These are phyloP conservation scores for Paraphoma sp. DNA, from an alignment of 2,329 filamentous ascomycete genomes.

Conservation along the genomic window DNA sequence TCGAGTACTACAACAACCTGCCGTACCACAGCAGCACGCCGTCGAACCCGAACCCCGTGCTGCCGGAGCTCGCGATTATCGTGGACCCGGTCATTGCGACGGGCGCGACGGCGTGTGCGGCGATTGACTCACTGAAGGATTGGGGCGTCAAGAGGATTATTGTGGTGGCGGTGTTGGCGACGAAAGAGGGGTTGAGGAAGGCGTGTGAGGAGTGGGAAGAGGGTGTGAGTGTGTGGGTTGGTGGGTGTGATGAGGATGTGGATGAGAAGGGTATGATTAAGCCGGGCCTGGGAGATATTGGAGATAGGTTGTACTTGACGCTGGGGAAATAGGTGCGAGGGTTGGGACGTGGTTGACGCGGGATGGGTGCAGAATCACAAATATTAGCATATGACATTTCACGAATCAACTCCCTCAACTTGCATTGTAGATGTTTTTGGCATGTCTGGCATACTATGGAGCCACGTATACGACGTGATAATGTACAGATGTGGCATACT, in stretches of 20 bases:
- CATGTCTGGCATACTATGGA: background rate
- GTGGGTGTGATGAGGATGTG: slow-evolving; percentile 76
- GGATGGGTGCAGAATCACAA: background rate
- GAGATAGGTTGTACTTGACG: slow-evolving; percentile 87
- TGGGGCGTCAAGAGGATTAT: slow-evolving; percentile 89
- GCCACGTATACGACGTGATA: background rate
- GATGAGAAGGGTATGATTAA: slow-evolving; percentile 87
- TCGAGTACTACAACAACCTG: slow-evolving; percentile 98
- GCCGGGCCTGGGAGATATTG: slow-evolving; percentile 88
- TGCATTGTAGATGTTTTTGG: no score
- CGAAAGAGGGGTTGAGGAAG: slow-evolving; percentile 70
- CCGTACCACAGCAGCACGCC: slow-evolving; percentile 68
- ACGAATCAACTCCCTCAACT: no score
- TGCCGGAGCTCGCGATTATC: slow-evolving; percentile 75
- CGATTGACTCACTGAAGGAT: slow-evolving; percentile 85
- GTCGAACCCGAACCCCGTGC: slow-evolving; percentile 49
- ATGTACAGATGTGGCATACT: background rate
- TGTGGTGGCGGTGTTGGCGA: slow-evolving; percentile 77
- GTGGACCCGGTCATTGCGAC: slow-evolving; percentile 95
- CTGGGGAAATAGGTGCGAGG: slow-evolving; percentile 68
- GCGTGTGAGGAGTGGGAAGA: slow-evolving; percentile 82
- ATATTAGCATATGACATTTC: background rate
- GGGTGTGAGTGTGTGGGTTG: slow-evolving; percentile 80
- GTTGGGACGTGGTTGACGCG: background rate
- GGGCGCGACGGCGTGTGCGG: slow-evolving; percentile 85